These are phyloP conservation scores for Pterulicium gracile DNA, from an alignment of 1,284 basidiomycete genomes.

Conservation along the genomic window DNA sequence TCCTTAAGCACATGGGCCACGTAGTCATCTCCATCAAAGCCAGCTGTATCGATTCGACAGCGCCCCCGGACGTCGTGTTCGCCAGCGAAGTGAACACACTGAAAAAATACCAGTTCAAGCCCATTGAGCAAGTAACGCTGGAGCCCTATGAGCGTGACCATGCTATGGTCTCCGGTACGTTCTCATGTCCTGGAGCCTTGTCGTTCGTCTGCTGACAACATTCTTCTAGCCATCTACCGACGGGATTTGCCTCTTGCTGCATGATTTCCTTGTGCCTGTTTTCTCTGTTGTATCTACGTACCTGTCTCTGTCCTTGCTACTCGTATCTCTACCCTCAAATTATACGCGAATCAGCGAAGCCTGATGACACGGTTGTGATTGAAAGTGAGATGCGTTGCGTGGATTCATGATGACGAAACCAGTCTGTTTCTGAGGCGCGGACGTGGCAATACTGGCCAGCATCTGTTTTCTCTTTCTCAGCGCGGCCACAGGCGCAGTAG, in stretches of 20 bases:
- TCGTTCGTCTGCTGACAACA: too few species aligned
- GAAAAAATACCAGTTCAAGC: conserved; percentile 78
- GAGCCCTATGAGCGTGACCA: conserved; percentile 81
- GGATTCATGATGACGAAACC: too few species aligned
- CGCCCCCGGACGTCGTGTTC: conserved; percentile 84
- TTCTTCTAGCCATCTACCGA: not conserved
- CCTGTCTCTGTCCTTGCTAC: not conserved
- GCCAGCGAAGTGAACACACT: conserved; percentile 83
- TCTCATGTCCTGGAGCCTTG: not conserved
- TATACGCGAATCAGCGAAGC: too few species aligned
- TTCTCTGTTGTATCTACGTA: not conserved
- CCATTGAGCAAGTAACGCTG: conserved; percentile 87
- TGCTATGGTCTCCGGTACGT: conserved; percentile 67
- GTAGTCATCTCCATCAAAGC: conserved; percentile 98
- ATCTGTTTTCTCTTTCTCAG: not conserved
- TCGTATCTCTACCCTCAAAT: not conserved
- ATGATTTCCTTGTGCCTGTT: not conserved
- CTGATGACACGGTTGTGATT: too few species aligned
- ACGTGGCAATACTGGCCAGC: not conserved
- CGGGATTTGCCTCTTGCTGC: not conserved
- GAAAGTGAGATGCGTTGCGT: too few species aligned
- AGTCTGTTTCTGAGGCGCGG: too few species aligned
- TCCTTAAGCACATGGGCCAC: conserved; percentile 93
- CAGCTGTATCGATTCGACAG: conserved; percentile 96
- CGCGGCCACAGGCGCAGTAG: too few species aligned